phyloP scores from a whole-genome alignment of 2,329 filamentous ascomycete genomes.

The Coniochaeta hoffmannii region DNA sequence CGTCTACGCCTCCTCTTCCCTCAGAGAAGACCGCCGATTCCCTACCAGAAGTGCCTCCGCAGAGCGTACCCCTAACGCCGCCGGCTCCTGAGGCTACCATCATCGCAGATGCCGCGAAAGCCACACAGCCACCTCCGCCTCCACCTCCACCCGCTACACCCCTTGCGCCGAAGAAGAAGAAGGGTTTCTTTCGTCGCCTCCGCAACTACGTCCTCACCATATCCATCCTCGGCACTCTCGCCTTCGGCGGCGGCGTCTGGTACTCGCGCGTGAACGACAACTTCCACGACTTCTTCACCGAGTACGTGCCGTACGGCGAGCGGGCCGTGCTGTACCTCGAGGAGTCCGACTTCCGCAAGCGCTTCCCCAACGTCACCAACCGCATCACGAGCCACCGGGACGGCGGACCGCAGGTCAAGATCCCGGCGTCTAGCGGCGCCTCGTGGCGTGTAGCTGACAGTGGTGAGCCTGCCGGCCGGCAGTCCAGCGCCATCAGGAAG shows the following conservation, averaged over 20 bases:
- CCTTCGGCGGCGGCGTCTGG: constrained; percentile 84
- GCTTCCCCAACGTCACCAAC: constrained; percentile 53
- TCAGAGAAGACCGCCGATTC: constrained; percentile 26
- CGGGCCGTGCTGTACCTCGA: constrained; percentile 93
- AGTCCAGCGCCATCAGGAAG: constrained; percentile 49
- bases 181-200: constrained; percentile 65
- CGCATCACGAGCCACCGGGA: constrained; percentile 41
- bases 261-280: constrained; percentile 92
- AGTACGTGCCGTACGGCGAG: constrained; percentile 91
- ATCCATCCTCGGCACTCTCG: constrained; percentile 65
- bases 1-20: constrained; percentile 32
- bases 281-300: constrained; percentile 97
- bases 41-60: constrained; percentile 27
- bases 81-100: constrained; percentile 25
- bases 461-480: constrained; percentile 46
- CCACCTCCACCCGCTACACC: constrained; percentile 20
- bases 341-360: constrained; percentile 84
- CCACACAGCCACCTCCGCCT: constrained; percentile 29
- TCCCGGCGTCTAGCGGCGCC: constrained; percentile 78
- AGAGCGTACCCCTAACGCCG: constrained; percentile 32
- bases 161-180: constrained; percentile 42
- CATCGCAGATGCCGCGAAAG: constrained; percentile 23
- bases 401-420: constrained; percentile 66
- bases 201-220: constrained; percentile 72
- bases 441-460: constrained; percentile 70